Conservation (phyloP, 1,284 basidiomycete genomes). For the Calocybe gambosa region DNA sequence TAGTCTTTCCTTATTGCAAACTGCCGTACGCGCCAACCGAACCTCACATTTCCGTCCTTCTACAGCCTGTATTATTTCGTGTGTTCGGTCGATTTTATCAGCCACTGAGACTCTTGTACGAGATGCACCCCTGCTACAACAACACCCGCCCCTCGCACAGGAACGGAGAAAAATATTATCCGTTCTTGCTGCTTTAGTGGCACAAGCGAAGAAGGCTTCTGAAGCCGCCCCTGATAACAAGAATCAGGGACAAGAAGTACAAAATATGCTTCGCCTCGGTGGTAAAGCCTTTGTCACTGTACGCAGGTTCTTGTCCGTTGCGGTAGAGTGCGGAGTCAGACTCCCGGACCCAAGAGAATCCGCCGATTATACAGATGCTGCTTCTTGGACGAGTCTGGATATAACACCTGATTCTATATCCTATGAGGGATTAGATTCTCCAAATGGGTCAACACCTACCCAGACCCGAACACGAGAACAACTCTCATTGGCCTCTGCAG, state of each 20-base stretch:
- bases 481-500: conserved; percentile 22
- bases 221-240: conserved; percentile 45
- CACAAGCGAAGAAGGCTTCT: conserved; percentile 77
- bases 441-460: conserved; percentile 28
- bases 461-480: conserved; percentile 20
- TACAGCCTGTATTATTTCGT: conserved; percentile 87
- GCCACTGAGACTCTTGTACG: conserved; percentile 84
- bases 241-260: conserved; percentile 52
- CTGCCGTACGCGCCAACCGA: conserved; percentile 73
- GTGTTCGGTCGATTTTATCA: conserved; percentile 85
- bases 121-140: conserved; percentile 69
- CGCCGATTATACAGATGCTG: conserved; percentile 28
- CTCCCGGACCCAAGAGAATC: conserved; percentile 52
- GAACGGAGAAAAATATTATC: conserved; percentile 82
- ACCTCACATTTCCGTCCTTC: conserved; percentile 80
- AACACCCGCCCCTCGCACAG: conserved; percentile 62
- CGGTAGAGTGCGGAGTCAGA: conserved; percentile 74
- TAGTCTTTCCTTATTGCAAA: conserved; percentile 80
- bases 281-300: conserved; percentile 73
- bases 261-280: conserved; percentile 66
- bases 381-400: conserved; percentile 23
- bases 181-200: conserved; percentile 79
- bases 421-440: conserved; percentile 20
- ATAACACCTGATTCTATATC: conserved; percentile 21
- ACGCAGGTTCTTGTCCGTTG: conserved; percentile 64